Percentiles rank a stretch among this genome's conserved stretches.
These are phyloP conservation scores for Yarrowia phangngaensis DNA, from an alignment of 805 yeast genomes.

Conservation along the genomic window DNA sequence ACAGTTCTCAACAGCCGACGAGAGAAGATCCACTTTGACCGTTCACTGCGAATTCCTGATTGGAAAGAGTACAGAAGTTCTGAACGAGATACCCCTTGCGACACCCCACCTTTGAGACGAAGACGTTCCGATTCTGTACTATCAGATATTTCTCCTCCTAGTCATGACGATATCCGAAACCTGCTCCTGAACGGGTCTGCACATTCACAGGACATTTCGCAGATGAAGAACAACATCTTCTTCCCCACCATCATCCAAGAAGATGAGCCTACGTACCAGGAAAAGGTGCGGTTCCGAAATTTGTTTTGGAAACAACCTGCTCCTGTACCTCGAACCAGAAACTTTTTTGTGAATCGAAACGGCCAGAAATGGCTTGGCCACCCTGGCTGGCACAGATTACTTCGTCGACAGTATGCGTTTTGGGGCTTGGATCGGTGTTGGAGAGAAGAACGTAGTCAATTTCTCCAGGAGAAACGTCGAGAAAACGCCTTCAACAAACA, in stretches of 20 bases:
- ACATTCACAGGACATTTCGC: neutral
- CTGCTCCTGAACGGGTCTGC: constrained; percentile 1
- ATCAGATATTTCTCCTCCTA: constrained; percentile 4
- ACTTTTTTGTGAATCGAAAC: constrained; percentile 14
- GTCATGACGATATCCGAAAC: constrained; percentile 1
- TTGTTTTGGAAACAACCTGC: constrained; percentile 30
- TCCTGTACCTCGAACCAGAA: constrained; percentile 30
- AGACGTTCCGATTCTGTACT: constrained; percentile 13
- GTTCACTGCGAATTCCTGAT: constrained; percentile 13
- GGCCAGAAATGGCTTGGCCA: constrained; percentile 29
- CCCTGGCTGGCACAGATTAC: constrained; percentile 34
- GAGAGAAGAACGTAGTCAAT: constrained; percentile 33
- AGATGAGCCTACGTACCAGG: constrained; percentile 2
- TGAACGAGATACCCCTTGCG: constrained; percentile 6
- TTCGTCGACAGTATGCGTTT: constrained; percentile 31
- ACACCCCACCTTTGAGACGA: constrained; percentile 6
- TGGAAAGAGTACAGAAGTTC: constrained; percentile 16
- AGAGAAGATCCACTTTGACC: constrained; percentile 19
- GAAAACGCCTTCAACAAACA: constrained; percentile 33
- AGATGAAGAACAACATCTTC: constrained; percentile 9
- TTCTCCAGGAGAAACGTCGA: constrained; percentile 32
- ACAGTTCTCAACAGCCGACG: constrained; percentile 8
- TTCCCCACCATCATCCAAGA: constrained; percentile 3
- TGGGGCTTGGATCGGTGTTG: constrained; percentile 32
- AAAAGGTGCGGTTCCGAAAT: constrained; percentile 22